Conservation (phyloP, 2,329 filamentous ascomycete genomes). For the Sclerotinia minor region DNA sequence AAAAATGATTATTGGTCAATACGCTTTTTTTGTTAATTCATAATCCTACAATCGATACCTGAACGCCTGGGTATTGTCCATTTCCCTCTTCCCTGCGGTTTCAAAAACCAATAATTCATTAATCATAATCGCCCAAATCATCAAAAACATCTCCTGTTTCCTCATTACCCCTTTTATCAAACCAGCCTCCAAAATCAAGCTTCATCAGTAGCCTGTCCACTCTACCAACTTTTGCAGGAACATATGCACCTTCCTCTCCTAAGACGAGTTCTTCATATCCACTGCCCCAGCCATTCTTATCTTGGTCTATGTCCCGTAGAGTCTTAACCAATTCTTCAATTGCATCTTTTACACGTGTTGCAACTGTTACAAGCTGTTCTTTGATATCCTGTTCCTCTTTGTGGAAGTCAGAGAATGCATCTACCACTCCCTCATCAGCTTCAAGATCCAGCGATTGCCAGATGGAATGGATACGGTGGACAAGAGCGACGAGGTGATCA, state of each 20-base stretch:
- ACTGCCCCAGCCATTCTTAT: constrained; percentile 41
- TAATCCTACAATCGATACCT: background rate
- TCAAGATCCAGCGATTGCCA: constrained; percentile 81
- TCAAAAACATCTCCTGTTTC: constrained; percentile 32
- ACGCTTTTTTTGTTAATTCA: background rate
- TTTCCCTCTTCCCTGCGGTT: background rate
- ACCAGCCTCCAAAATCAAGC: constrained; percentile 58
- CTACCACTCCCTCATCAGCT: constrained; percentile 77
- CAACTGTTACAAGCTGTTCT: constrained; percentile 62
- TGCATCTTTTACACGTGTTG: constrained; percentile 63
- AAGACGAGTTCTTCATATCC: constrained; percentile 41
- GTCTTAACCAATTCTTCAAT: constrained; percentile 62
- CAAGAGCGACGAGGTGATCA: constrained; percentile 78
- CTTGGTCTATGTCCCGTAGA: constrained; percentile 56
- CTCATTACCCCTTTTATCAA: constrained; percentile 33
- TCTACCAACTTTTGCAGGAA: constrained; percentile 72
- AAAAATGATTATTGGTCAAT: background rate
- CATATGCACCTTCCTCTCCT: constrained; percentile 56
- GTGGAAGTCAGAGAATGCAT: constrained; percentile 68
- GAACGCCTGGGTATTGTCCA: constrained; percentile 18
- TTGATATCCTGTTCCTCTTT: constrained; percentile 71
- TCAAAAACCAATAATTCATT: constrained; percentile 2
- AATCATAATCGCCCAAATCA: constrained; percentile 32
- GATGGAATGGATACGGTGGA: constrained; percentile 72
- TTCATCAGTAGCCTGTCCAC: constrained; percentile 90